Evolutionary conservation across 768 basidiomycete genomes (phyloP), one percentile per base, ranked within the genome.

Genomic region (Tylopilus sp.): DNA sequence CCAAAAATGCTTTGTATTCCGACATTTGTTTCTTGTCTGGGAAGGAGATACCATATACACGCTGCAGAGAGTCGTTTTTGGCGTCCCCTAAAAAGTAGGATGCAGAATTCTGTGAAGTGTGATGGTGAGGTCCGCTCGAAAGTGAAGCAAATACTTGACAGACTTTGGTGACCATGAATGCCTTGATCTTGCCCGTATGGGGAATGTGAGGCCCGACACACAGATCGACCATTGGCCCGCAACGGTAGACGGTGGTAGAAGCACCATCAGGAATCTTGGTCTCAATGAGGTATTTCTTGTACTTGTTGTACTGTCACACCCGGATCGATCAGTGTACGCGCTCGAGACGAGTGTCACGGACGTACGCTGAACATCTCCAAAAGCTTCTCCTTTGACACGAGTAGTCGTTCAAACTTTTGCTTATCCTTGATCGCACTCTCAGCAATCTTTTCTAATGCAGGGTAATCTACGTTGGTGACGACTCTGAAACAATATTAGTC

Each of bases 31-130:
- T 95, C 73, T 89, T 89, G 73, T 98, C 97, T 0, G 97, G 97
- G 83, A 98, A 99, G 0, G 95, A 97, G 68, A 99, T 92, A 52
- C 97, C 97, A 68, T 98, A 99, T 57, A 99, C 82, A 31, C 97
- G 88, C 66, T 98, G 97, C 26, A 99, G 78, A 1, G 91, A 89
- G 60, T 98, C 97, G 68, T 97, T 97, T 62, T 79, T 86, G 22
- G 87, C 74, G 64, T 98, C 93, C 23, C 93, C 95, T 21, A 98
- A 81, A 83, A 98, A 99, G 73, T 98, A 99, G 7, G 93, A 98
- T 0, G 97, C 89, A 18, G 97, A 99, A 73, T 90, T 98, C 91
- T 95, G 51, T 4, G 22, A 44, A 15, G 49, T 55, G 31, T 26
- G 42, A 21, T 17, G n/a, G 20, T 11, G 22, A 31, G 4, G 26